Evolutionary conservation across 805 yeast species (phyloP).

Genomic region (Candida nonsorbophila): DNA sequence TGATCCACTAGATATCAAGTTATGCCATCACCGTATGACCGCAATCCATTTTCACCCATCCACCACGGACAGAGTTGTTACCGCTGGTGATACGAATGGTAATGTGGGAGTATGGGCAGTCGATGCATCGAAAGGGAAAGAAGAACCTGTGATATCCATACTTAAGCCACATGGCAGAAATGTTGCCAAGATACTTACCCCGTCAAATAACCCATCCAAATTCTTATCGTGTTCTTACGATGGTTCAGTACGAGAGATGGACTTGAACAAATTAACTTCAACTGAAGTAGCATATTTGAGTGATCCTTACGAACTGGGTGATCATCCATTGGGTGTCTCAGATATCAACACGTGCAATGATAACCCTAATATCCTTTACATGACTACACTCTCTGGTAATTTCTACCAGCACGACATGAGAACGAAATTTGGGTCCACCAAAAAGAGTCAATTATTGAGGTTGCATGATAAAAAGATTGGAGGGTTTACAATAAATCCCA

Average conservation of each 20-base stretch:
- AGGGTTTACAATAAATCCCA: constrained; percentile 77
- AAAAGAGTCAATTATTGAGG: constrained; percentile 38
- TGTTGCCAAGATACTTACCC: constrained; percentile 58
- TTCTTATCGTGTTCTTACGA: constrained; percentile 78
- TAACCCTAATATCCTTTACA: constrained; percentile 52
- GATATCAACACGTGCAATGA: constrained; percentile 56
- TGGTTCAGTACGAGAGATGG: constrained; percentile 75
- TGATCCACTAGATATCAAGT: constrained; percentile 65
- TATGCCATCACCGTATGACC: constrained; percentile 70
- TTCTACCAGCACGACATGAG: constrained; percentile 74
- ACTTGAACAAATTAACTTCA: constrained; percentile 55
- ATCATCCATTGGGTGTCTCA: constrained; percentile 54
- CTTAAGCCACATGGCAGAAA: constrained; percentile 74
- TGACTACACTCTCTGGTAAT: constrained; percentile 77
- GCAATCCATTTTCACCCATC: constrained; percentile 76
- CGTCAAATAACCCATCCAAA: constrained; percentile 44
- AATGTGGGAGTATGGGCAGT: constrained; percentile 86
- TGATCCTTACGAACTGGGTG: constrained; percentile 47
- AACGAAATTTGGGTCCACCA: constrained; percentile 24
- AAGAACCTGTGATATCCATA: constrained; percentile 50
- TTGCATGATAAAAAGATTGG: constrained; percentile 91
- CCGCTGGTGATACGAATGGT: constrained; percentile 91
- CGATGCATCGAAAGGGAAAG: constrained; percentile 28
- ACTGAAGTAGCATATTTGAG: constrained; percentile 42
- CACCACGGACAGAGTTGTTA: constrained; percentile 49